Evolutionary conservation across 768 basidiomycete genomes (phyloP), one percentile per base, ranked within the genome.

Genomic region (Aureoboletus auriporus): DNA sequence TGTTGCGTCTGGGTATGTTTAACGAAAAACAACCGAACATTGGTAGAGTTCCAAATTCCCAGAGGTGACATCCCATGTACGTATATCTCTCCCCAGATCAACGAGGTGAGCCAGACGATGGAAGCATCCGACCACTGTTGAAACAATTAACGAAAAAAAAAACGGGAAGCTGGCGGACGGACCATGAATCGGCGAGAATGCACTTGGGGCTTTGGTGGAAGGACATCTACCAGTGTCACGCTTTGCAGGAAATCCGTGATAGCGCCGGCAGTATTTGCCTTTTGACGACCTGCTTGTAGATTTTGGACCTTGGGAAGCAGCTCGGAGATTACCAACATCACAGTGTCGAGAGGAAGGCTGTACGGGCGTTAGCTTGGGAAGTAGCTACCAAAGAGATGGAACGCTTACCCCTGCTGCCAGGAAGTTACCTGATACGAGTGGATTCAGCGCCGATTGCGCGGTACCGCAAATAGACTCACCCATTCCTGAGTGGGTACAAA

Each of bases 401-500:
- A 50, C 6, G 17, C 71, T 63, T 56, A 91, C 92, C 94, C 94
- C 76, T 94, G 91, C 58, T 95, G 90, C 95, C 95, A 98, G 2
- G 93, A 93, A 17, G 88, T 80, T 5, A 93, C 86, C 88, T 89
- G 49, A 10, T 17, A 39, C 16, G 16, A 9, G 26, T 10, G 44
- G 42, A 43, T 35, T 53, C 29, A 61, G 39, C 36, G 42, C 27
- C 7, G 8, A 10, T 50, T 13, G 34, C 10, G 3, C 38, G 30
- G 37, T 20, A 30, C 29, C 36, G 39, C 34, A 8, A 47, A 39
- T 20, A 44, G 2, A 49, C 77, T 47, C 54, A 92, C 93, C 95
- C 96, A 99, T 80, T 93, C 92, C 64, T 96, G 91, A 4, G 93
- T 96, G 10, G 96, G 93, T 8, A 94, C 75, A 67, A 97, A 99